Percentiles rank a stretch among this genome's conserved stretches.
These are phyloP conservation scores for Diplodia mutila DNA, from an alignment of 2,329 filamentous ascomycete genomes.

Conservation along the genomic window DNA sequence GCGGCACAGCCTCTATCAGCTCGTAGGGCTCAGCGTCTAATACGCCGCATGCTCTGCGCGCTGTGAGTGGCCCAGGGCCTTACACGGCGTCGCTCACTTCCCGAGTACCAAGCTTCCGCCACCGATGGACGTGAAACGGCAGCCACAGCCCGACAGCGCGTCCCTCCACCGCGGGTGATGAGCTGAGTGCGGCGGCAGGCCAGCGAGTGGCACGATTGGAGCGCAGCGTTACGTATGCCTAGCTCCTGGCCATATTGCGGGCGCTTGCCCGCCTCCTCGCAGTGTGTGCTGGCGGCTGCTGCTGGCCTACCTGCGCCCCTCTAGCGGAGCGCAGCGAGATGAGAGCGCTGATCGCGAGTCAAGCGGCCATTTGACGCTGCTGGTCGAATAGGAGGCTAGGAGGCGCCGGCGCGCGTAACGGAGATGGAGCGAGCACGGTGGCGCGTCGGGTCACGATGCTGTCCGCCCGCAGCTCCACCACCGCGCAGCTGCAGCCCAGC, in stretches of 20 bases:
- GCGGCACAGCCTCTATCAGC: background rate
- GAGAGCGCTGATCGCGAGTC: slow-evolving; percentile 21
- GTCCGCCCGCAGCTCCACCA: slow-evolving; percentile 3
- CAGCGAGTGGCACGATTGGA: slow-evolving; percentile 10
- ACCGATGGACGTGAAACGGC: slow-evolving; percentile 18
- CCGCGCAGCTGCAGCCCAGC: background rate
- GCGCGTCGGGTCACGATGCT: slow-evolving; percentile 3
- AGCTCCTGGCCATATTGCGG: slow-evolving; percentile 19
- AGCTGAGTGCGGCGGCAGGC: background rate
- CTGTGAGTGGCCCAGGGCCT: slow-evolving; percentile 7
- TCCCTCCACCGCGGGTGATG: background rate
- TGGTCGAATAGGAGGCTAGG: slow-evolving; percentile 21
- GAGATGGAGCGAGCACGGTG: background rate
- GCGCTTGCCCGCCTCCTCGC: slow-evolving; percentile 12
- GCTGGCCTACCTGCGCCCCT: background rate
- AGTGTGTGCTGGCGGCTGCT: background rate
- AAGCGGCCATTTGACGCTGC: background rate
- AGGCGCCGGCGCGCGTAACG: background rate
- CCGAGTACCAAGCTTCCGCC: slow-evolving; percentile 18
- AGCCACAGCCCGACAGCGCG: slow-evolving; percentile 5
- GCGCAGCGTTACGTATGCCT: slow-evolving; percentile 16
- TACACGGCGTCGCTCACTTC: background rate
- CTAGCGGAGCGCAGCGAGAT: slow-evolving; percentile 12
- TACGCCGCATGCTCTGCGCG: background rate
- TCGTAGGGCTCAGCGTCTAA: background rate